Conservation (phyloP, 345 rosid species). For the Brassica incana region DNA sequence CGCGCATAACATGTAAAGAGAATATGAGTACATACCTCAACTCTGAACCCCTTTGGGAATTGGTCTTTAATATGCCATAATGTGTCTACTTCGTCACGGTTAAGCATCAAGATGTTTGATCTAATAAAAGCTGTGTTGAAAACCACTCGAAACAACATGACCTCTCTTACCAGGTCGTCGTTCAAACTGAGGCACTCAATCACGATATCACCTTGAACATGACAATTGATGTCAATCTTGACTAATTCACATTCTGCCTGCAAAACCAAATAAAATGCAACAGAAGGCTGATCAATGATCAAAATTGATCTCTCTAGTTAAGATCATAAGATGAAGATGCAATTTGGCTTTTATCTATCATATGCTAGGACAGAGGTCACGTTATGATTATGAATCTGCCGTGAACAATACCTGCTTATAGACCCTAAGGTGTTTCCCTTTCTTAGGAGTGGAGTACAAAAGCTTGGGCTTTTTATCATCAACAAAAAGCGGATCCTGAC, state of each 20-base stretch:
- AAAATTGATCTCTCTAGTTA: neutral
- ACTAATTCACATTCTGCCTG: constrained; percentile 87
- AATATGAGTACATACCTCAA: constrained; percentile 61
- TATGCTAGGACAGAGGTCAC: neutral
- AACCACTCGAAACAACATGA: constrained; percentile 81
- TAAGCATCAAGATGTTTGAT: constrained; percentile 93
- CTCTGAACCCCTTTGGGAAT: constrained; percentile 88
- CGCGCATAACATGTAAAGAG: constrained; percentile 21
- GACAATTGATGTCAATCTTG: constrained; percentile 87
- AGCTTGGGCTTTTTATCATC: constrained; percentile 59
- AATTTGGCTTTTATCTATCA: too few species aligned
- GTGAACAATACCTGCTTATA: constrained; percentile 73
- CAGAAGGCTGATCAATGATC: neutral
- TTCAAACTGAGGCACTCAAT: constrained; percentile 81
- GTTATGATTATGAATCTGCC: neutral
- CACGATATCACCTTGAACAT: constrained; percentile 87
- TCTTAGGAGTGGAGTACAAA: constrained; percentile 65
- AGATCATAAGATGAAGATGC: neutral
- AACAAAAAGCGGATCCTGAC: constrained; percentile 76
- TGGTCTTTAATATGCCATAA: constrained; percentile 78
- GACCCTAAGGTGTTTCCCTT: constrained; percentile 55
- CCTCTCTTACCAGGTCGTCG: constrained; percentile 73
- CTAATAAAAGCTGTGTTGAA: constrained; percentile 93
- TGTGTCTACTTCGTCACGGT: constrained; percentile 82
- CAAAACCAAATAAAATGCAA: constrained; percentile 21